Evolutionary conservation across 768 basidiomycete species (phyloP).

Genomic region (Serendipita vermifera): DNA sequence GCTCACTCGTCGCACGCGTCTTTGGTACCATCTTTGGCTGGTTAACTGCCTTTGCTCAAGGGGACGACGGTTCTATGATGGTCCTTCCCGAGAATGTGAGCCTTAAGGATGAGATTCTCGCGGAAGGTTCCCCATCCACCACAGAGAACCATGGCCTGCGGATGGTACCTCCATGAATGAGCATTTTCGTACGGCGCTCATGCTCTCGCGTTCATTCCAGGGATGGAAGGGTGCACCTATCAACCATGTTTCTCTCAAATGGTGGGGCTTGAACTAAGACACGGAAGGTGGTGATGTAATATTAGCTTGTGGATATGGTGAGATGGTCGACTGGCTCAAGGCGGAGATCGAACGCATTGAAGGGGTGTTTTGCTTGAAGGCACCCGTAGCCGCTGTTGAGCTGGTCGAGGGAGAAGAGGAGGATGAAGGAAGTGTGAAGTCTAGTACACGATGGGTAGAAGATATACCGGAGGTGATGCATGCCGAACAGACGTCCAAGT

Average conservation of each 20-base stretch:
- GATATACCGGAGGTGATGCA: conserved; percentile 8
- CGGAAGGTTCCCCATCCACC: neutral
- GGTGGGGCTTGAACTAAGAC: conserved; percentile 17
- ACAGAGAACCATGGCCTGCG: conserved; percentile 17
- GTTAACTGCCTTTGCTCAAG: neutral
- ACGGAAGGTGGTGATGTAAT: conserved; percentile 13
- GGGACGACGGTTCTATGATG: neutral
- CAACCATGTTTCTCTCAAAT: conserved; percentile 14
- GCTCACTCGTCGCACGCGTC: neutral
- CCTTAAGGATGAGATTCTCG: neutral
- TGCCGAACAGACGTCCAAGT: too few relatives aligned
- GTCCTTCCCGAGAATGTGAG: neutral
- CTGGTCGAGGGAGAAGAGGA: neutral
- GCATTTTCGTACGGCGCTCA: neutral
- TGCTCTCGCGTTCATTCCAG: conserved; percentile 6
- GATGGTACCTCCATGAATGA: conserved; percentile 22
- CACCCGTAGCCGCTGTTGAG: neutral
- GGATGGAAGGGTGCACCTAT: conserved; percentile 16
- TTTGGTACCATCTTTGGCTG: conserved; percentile 3
- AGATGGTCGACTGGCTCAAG: neutral
- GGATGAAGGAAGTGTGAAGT: neutral
- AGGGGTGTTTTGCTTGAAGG: conserved; percentile 12
- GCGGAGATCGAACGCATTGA: conserved; percentile 11
- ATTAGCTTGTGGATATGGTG: conserved; percentile 11
- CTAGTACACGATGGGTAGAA: conserved; percentile 1